Evolutionary conservation across 495 filamentous ascomycete species (phyloP), one percentile per base, ranked within the genome.

Genomic region (Annulohypoxylon nitens): DNA sequence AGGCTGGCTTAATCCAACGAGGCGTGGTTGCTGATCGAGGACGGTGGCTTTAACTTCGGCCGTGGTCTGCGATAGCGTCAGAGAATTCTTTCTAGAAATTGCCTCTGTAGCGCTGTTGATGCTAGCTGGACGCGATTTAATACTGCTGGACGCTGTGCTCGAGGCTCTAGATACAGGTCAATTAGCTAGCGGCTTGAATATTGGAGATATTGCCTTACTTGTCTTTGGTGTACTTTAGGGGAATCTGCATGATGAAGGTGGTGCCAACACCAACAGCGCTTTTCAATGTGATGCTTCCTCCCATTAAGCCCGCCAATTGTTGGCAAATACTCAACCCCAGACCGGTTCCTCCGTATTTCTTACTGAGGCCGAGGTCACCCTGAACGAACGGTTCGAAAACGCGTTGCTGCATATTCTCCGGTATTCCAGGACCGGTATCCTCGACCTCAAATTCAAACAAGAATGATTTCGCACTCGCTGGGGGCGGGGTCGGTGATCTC

Each of bases 341-440:
- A n/a, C 95, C 95, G 6, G 95, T 97, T 12, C 95, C 95, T 23
- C 93, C 94, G 76, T 91, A 96, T 70, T 95, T 97, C 78, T 93
- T 97, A 80, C 90, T 95, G 20, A 98, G 82, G 2, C 93, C 91
- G 9, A 96, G 82, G 77, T 98, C 94, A 1, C 93, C 95, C 80
- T 98, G 95, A 8, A 97, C 91, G 74, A 98, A 98, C 0, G 94
- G 95, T 77, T 98, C 94, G 81, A 98, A 98, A 26, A 98, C 92
- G 69, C 89, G 88, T 65, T 92, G 81, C 68, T 93, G 93, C 63
- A 95, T 87, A 55, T 89, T 80, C 25, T 88, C 86, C 0, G 94
- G 90, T 66, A 98, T 97, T n/a, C 95, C 95, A 3, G 94, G 95
- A 0, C 95, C 95, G 8, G 91, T 95, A 75, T 98, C 95, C 78